Base-by-base conservation (phyloP, 805 yeast species). In the Saccharomycopsis lassenensis region DNA sequence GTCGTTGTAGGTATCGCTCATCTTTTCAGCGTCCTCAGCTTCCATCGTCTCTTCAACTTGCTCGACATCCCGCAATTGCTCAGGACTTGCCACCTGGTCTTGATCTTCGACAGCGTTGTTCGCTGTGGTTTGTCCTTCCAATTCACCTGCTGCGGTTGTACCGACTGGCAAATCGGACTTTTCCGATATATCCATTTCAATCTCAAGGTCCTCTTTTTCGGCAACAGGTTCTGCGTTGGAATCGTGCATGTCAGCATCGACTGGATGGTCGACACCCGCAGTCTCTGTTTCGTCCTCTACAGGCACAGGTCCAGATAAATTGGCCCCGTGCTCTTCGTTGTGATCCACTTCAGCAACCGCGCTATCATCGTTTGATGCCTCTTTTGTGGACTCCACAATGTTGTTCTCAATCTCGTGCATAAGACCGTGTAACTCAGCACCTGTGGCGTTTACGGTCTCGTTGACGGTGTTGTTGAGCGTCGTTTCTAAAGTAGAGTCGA, bases 61-160 rank as follows among this genome's bases (percentile, higher is more conserved):
- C n/a, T 4, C 10, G 24, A 28, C 31, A 8, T 33, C 7, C 19
- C 4, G n/a, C n/a, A 10, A 4, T 7, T 10, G 3, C 11, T 23
- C 20, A 16, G 15, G 3, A 14, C 22, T 20, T 11, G 24, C 12
- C 12, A 12, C 32, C 20, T 17, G 14, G 29, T 19, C 17, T 34
- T 19, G 16, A 18, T 27, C 12, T 17, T 20, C 10, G 14, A 16
- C 6, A 5, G n/a, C n/a, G 20, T 6, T 29, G 19, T 20, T 12
- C 4, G 31, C 36, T 4, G 20, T 7, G 5, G 36, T 5, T 10
- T 32, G 20, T 12, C 29, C 36, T 11, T 19, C 26, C 26, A 17
- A 28, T 17, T 17, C 24, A n/a, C 24, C 22, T 15, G 22, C 36
- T 14, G 36, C 29, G 7, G 24, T 22, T 11, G 31, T 4, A 15